Conservation (phyloP, 805 yeast species). For the Candida krabiensis region DNA sequence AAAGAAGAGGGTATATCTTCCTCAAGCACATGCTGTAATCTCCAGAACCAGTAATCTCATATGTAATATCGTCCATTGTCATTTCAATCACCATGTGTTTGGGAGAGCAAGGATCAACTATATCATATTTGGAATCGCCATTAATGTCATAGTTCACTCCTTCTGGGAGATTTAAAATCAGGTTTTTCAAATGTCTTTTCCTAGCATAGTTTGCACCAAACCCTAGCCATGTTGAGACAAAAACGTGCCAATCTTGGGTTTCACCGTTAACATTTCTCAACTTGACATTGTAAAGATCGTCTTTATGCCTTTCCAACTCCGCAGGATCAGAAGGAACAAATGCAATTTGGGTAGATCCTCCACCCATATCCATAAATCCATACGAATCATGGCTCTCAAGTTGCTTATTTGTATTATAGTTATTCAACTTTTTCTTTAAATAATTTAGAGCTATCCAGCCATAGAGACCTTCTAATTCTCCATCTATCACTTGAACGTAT, state of each 20-base stretch:
- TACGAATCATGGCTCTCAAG: conserved; percentile 44
- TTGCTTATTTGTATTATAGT: conserved; percentile 36
- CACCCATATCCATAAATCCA: conserved; percentile 99
- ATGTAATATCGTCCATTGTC: conserved; percentile 45
- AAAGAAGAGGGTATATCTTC: conserved; percentile 70
- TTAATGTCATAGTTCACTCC: conserved; percentile 42
- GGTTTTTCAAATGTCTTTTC: conserved; percentile 58
- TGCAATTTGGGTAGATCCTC: conserved; percentile 95
- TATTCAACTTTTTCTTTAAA: conserved; percentile 62
- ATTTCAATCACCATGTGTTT: conserved; percentile 52
- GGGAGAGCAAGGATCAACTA: conserved; percentile 83
- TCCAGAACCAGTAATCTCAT: conserved; percentile 71
- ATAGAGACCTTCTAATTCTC: conserved; percentile 90
- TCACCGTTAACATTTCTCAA: conserved; percentile 72
- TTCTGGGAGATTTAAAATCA: conserved; percentile 51
- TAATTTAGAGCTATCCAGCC: conserved; percentile 96
- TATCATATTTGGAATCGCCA: conserved; percentile 45
- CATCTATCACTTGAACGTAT: conserved; percentile 86
- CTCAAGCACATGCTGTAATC: conserved; percentile 71
- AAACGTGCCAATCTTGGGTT: conserved; percentile 75
- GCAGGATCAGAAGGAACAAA: conserved; percentile 71
- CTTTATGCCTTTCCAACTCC: conserved; percentile 64
- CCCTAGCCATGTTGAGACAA: conserved; percentile 96
- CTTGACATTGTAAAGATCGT: conserved; percentile 68
- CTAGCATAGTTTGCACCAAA: conserved; percentile 97